A percentile compares a stretch with the other conserved stretches of the same genome.
Evolutionary conservation across 495 filamentous ascomycete genomes (phyloP).

Genomic region (Neurospora sp.): DNA sequence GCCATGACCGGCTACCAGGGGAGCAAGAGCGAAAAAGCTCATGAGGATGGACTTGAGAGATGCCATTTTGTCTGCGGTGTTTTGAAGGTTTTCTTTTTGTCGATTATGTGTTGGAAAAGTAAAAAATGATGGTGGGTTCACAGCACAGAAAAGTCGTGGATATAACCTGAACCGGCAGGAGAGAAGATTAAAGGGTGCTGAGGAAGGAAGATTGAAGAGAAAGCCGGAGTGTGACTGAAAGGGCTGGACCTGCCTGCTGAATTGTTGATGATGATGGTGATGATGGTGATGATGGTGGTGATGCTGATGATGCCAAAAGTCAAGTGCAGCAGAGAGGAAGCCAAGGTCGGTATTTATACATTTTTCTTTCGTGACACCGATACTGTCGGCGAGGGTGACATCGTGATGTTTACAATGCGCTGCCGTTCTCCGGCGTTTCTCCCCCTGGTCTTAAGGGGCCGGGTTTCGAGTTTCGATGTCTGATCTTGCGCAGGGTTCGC

Average conservation of each 20-base stretch:
- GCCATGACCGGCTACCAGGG: conserved; percentile 36
- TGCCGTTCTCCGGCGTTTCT: neutral
- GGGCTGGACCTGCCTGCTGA: neutral
- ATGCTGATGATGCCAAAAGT: neutral
- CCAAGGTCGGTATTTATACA: neutral
- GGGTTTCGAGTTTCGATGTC: neutral
- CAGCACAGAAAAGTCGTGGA: neutral
- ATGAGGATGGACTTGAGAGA: conserved; percentile 17
- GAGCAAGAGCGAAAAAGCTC: conserved; percentile 18
- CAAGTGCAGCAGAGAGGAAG: neutral
- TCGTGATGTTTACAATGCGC: neutral
- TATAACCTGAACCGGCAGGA: conserved; percentile 18
- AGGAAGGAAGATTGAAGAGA: neutral
- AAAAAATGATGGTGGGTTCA: neutral
- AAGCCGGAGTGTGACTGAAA: neutral
- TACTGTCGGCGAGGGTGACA: neutral
- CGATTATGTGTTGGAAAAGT: neutral
- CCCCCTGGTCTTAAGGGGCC: neutral
- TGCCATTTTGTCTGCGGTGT: conserved; percentile 17
- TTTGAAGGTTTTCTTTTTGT: neutral
- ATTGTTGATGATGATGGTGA: neutral
- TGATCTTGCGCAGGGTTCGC: neutral
- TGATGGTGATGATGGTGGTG: neutral
- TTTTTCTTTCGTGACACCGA: neutral
- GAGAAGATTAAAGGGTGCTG: neutral